Evolutionary conservation across 495 filamentous ascomycete genomes (phyloP).

Genomic region (Glarea lozoyensis): DNA sequence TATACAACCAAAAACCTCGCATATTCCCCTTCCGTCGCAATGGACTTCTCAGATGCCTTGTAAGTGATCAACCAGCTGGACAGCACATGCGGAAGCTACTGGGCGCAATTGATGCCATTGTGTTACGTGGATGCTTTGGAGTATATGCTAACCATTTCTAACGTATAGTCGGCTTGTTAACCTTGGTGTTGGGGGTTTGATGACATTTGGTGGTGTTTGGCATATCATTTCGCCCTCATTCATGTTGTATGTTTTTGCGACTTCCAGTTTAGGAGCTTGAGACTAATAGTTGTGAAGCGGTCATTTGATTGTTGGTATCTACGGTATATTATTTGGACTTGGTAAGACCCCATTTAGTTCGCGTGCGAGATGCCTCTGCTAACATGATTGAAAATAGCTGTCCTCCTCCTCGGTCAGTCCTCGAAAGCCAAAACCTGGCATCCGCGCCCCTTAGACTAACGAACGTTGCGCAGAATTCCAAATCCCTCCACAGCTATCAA

Average conservation of each 20-base stretch:
- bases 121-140: neutral
- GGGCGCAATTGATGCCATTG: neutral
- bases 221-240: conserved; percentile 78
- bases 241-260: conserved; percentile 5
- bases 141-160: conserved; percentile 20
- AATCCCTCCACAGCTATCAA: conserved; percentile 82
- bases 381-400: conserved; percentile 31
- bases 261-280: conserved; percentile 28
- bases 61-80: conserved; percentile 19
- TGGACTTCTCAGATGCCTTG: conserved; percentile 40
- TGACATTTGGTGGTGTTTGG: conserved; percentile 82
- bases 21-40: conserved; percentile 14
- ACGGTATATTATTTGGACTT: conserved; percentile 84
- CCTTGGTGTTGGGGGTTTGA: conserved; percentile 75
- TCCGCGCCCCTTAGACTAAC: too few relatives aligned
- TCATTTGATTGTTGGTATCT: conserved; percentile 67
- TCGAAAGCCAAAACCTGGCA: neutral
- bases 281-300: conserved; percentile 32
- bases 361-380: conserved; percentile 1
- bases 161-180: conserved; percentile 78
- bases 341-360: conserved; percentile 41
- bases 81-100: neutral
- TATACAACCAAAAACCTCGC: neutral
- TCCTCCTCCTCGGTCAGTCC: conserved; percentile 43
- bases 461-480: conserved; percentile 83